These are phyloP conservation scores for Calonectria pteridis DNA, from an alignment of 2,329 filamentous ascomycete genomes.

Conservation along the genomic window DNA sequence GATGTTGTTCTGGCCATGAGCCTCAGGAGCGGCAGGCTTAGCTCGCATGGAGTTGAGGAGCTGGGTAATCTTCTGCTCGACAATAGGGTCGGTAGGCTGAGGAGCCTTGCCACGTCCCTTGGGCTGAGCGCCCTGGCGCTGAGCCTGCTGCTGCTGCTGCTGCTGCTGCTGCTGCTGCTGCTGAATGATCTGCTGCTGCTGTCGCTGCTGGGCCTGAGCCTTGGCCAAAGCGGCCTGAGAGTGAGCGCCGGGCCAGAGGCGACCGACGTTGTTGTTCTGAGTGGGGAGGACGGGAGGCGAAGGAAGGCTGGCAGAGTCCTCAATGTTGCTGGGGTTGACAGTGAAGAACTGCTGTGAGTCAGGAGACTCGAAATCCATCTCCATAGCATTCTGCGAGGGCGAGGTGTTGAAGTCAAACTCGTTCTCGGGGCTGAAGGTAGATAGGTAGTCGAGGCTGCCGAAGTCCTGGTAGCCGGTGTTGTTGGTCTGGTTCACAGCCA, in stretches of 20 bases:
- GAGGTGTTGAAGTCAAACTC: conserved; percentile 81
- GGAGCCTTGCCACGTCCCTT: conserved; percentile 64
- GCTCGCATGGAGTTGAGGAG: conserved; percentile 93
- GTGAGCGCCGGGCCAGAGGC: conserved; percentile 94
- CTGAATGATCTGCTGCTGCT: conserved; percentile 71
- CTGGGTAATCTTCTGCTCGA: conserved; percentile 94
- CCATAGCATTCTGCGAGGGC: conserved; percentile 72
- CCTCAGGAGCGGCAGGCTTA: conserved; percentile 69
- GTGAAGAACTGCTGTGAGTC: conserved; percentile 74
- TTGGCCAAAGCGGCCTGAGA: conserved; percentile 86
- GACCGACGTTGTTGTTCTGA: conserved; percentile 71
- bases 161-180: conserved; percentile 74
- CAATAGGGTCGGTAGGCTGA: conserved; percentile 74
- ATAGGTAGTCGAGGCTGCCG: conserved; percentile 63
- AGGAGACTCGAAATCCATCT: conserved; percentile 68
- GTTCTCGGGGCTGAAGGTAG: conserved; percentile 71
- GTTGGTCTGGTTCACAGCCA: conserved; percentile 78
- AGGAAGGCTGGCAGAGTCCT: conserved; percentile 60
- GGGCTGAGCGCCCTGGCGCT: conserved; percentile 61
- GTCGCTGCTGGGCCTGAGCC: conserved; percentile 77
- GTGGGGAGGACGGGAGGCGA: conserved; percentile 61
- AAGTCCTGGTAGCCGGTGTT: conserved; percentile 66
- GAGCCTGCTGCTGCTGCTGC: conserved; percentile 60
- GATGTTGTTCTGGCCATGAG: conserved; percentile 60
- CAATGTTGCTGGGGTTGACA: conserved; percentile 81